Percentiles rank a stretch among this genome's conserved stretches.
These are phyloP conservation scores for Entomortierella parvispora DNA, from an alignment of 192 early-diverging fungal genomes.

Conservation along the genomic window DNA sequence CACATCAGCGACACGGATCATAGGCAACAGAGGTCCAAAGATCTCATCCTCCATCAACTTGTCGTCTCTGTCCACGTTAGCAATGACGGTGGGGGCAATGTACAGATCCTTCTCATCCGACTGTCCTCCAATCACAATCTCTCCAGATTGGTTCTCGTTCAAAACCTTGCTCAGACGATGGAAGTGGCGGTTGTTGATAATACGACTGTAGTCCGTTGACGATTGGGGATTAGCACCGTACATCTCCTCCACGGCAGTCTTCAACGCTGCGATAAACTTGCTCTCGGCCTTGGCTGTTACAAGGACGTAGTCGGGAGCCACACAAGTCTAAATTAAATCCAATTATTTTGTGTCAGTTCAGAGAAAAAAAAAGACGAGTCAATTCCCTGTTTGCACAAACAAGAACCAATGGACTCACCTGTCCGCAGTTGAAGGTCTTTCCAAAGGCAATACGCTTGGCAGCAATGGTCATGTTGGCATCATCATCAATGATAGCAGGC, in stretches of 20 bases:
- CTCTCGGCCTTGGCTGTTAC: slow-evolving; percentile 68
- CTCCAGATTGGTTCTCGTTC: slow-evolving; percentile 55
- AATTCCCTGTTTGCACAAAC: background rate
- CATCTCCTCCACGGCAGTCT: slow-evolving; percentile 51
- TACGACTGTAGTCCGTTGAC: slow-evolving; percentile 70
- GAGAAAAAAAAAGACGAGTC: background rate
- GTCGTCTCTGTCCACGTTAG: slow-evolving; percentile 72
- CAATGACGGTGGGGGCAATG: slow-evolving; percentile 85
- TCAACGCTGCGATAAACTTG: slow-evolving; percentile 67
- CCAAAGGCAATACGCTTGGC: slow-evolving; percentile 87
- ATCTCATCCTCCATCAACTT: slow-evolving; percentile 88
- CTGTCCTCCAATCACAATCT: slow-evolving; percentile 70
- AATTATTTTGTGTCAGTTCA: background rate
- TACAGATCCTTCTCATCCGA: slow-evolving; percentile 71
- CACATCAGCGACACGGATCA: slow-evolving; percentile 73
- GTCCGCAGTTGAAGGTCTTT: slow-evolving; percentile 90
- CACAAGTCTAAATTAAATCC: slow-evolving; percentile 73
- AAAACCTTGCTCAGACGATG: slow-evolving; percentile 71
- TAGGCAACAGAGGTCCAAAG: slow-evolving; percentile 92
- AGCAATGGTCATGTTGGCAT: slow-evolving; percentile 70
- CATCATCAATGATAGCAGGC: slow-evolving; percentile 73
- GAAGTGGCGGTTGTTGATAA: slow-evolving; percentile 78
- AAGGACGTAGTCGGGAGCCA: slow-evolving; percentile 89
- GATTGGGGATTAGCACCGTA: slow-evolving; percentile 60
- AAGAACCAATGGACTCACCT: slow-evolving; percentile 55